Percentiles rank a stretch among this genome's conserved stretches.
Evolutionary conservation across 345 rosid species (phyloP).

Genomic region (Arabis alpina): DNA sequence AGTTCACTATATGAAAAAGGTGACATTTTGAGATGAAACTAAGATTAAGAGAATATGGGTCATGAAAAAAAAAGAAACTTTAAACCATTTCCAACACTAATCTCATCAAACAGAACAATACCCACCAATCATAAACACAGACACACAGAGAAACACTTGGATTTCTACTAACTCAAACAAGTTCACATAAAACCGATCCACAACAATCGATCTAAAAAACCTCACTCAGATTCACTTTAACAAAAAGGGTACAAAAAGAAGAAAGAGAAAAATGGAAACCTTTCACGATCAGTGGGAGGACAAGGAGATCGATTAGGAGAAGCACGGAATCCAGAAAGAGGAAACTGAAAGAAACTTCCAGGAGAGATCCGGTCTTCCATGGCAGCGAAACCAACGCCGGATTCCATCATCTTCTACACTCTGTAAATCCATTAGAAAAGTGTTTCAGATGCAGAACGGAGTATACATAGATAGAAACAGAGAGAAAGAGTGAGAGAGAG

Average conservation of each 20-base stretch:
- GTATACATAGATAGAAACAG: slow-evolving; percentile 9
- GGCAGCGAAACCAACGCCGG: slow-evolving; percentile 36
- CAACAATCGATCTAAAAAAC: slow-evolving; percentile 1
- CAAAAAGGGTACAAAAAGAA: neutral
- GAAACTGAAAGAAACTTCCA: slow-evolving; percentile 86
- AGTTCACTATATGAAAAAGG: slow-evolving; percentile 2
- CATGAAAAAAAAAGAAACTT: slow-evolving; percentile 16
- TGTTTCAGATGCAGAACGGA: slow-evolving; percentile 16
- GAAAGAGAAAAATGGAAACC: slow-evolving; percentile 47
- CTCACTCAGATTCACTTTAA: neutral
- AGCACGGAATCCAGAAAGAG: slow-evolving; percentile 77
- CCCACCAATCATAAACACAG: neutral
- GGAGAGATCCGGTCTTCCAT: slow-evolving; percentile 92
- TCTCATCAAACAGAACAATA: slow-evolving; percentile 3
- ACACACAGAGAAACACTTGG: neutral
- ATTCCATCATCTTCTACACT: slow-evolving; percentile 37
- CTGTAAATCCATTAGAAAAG: slow-evolving; percentile 15
- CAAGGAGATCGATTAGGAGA: slow-evolving; percentile 83
- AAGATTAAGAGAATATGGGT: slow-evolving; percentile 25
- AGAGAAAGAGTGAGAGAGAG: slow-evolving; percentile 27
- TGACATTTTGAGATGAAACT: neutral
- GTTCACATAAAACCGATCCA: slow-evolving; percentile 28
- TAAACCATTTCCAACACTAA: slow-evolving; percentile 1
- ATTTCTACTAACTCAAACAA: slow-evolving; percentile 1
- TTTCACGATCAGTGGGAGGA: slow-evolving; percentile 74